Percentiles rank a stretch among this genome's conserved stretches.
phyloP scores from a whole-genome alignment of 2,329 filamentous ascomycete genomes.

The Xylariales sp. region DNA sequence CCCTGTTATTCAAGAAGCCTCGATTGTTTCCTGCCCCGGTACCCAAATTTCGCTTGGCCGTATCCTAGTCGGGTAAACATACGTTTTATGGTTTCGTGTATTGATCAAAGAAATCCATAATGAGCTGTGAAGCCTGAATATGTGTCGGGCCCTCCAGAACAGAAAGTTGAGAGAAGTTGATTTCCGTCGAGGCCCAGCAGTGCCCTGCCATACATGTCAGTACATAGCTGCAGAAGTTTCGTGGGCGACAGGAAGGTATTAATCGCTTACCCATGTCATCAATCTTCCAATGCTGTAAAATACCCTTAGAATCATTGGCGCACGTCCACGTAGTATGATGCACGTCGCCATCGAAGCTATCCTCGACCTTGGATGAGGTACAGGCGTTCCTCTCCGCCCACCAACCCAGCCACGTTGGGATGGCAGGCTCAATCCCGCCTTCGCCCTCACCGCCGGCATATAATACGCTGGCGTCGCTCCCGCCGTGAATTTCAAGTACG shows the following conservation, averaged over 20 bases:
- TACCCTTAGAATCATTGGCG: slow-evolving; percentile 47
- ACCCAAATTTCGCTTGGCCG: neutral
- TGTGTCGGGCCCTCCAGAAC: slow-evolving; percentile 55
- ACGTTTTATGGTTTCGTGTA: slow-evolving; percentile 46
- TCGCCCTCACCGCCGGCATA: slow-evolving; percentile 58
- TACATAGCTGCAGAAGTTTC: neutral
- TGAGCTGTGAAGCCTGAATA: slow-evolving; percentile 57
- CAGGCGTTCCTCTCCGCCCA: slow-evolving; percentile 58
- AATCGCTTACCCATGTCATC: slow-evolving; percentile 54
- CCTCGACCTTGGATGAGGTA: slow-evolving; percentile 49
- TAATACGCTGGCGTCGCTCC: slow-evolving; percentile 55
- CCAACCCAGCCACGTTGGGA: slow-evolving; percentile 55
- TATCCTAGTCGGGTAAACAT: neutral
- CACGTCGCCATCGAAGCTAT: slow-evolving; percentile 54
- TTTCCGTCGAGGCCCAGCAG: slow-evolving; percentile 59
- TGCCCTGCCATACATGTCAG: slow-evolving; percentile 49
- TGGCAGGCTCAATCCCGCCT: slow-evolving; percentile 55
- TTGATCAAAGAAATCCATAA: slow-evolving; percentile 58
- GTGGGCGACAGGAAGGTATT: neutral
- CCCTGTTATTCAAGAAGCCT: too few species aligned
- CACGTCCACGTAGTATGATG: slow-evolving; percentile 58
- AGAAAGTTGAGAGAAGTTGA: slow-evolving; percentile 57
- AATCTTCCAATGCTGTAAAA: slow-evolving; percentile 59
- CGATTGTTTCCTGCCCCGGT: neutral
- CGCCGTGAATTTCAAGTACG: slow-evolving; percentile 60